These are phyloP conservation scores for Mariannaea sp. DNA, from an alignment of 2,329 filamentous ascomycete genomes.

Conservation along the genomic window DNA sequence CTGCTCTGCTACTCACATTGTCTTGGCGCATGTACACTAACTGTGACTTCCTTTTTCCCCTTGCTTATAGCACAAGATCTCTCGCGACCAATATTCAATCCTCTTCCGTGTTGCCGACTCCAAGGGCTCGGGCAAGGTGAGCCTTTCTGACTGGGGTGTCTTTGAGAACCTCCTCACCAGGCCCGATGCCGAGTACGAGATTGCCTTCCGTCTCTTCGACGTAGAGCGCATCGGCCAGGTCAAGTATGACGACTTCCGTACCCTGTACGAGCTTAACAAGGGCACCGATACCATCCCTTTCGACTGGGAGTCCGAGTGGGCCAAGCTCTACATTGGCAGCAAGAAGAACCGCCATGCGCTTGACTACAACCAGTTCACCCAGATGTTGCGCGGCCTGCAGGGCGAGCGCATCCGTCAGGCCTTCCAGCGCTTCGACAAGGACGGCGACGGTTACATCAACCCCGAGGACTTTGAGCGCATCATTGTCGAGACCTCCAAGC, in stretches of 20 bases:
- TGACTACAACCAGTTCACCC: conserved; percentile 95
- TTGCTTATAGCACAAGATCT: conserved; percentile 96
- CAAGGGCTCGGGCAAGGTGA: conserved; percentile 72
- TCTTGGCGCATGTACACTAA: conserved; percentile 20
- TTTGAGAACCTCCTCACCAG: conserved; percentile 95
- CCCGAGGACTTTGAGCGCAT: conserved; percentile 96
- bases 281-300: conserved; percentile 85
- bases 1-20: neutral
- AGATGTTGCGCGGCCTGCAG: conserved; percentile 95
- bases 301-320: conserved; percentile 97
- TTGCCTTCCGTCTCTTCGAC: conserved; percentile 96
- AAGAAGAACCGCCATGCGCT: conserved; percentile 87
- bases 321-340: conserved; percentile 87
- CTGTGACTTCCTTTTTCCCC: conserved; percentile 4
- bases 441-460: conserved; percentile 92
- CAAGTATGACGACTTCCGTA: conserved; percentile 86
- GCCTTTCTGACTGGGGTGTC: conserved; percentile 82
- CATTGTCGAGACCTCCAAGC: conserved; percentile 86
- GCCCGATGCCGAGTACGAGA: conserved; percentile 97
- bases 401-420: conserved; percentile 95
- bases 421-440: conserved; percentile 88
- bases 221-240: conserved; percentile 81
- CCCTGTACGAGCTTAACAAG: conserved; percentile 87
- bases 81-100: conserved; percentile 91
- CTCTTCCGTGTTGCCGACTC: conserved; percentile 92